A percentile compares a stretch with the other conserved stretches of the same genome.
These are phyloP conservation scores for Penicillium tannophilum DNA, from an alignment of 495 filamentous ascomycete species.

Conservation along the genomic window DNA sequence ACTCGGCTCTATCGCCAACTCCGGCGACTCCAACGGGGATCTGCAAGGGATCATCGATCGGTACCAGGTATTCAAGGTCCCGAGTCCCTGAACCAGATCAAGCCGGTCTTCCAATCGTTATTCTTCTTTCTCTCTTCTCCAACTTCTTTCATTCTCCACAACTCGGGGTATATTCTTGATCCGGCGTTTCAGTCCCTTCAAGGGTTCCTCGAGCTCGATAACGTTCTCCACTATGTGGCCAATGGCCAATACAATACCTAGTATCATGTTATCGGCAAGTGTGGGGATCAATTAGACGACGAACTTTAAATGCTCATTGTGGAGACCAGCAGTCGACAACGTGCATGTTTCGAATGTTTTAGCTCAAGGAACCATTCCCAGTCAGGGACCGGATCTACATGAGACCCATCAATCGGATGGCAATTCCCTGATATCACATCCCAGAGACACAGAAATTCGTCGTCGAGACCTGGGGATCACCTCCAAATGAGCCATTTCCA, in stretches of 20 bases:
- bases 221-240: background rate
- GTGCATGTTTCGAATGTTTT: slow-evolving; percentile 1
- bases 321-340: slow-evolving; percentile 5
- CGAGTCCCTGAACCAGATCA: slow-evolving; percentile 7
- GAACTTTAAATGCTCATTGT: slow-evolving; percentile 7
- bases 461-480: background rate
- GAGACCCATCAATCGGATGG: background rate
- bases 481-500: slow-evolving; percentile 8
- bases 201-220: background rate
- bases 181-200: background rate
- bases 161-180: background rate
- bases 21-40: slow-evolving; percentile 22
- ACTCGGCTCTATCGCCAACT: slow-evolving; percentile 13
- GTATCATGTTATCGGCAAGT: background rate
- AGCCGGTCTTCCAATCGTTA: background rate
- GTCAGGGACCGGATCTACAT: background rate
- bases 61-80: slow-evolving; percentile 4
- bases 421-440: background rate
- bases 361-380: background rate
- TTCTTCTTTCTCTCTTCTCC: background rate
- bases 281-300: background rate
- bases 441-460: background rate
- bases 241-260: background rate
- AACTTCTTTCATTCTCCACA: background rate
- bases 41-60: slow-evolving; percentile 18